Evolutionary conservation across 78 protist genomes (phyloP).

Genomic region (Paratrimastix pyriformis): DNA sequence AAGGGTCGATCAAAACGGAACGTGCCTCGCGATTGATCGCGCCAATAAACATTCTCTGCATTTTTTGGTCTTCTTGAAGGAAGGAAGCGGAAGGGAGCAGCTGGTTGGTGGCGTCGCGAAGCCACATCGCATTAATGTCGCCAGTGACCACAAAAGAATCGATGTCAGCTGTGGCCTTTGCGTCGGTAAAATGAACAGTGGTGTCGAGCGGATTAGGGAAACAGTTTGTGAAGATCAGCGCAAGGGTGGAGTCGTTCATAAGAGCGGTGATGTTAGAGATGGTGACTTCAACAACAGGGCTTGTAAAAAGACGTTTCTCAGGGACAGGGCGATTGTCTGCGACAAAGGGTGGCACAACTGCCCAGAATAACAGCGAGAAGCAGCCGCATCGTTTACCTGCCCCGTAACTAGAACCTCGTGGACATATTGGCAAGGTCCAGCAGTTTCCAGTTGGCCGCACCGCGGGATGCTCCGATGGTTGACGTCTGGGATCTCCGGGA

Average conservation of each 20-base stretch:
- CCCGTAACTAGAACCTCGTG: too few species aligned
- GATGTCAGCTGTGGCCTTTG: not conserved
- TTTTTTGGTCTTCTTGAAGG: not conserved
- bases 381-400: too few species aligned
- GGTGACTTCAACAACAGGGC: not conserved
- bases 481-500: too few species aligned
- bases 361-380: too few species aligned
- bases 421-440: too few species aligned
- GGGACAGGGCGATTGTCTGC: too few species aligned
- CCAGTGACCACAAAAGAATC: slow-evolving; percentile 22
- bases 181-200: slow-evolving; percentile 13
- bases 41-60: slow-evolving; percentile 17
- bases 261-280: not conserved
- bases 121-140: slow-evolving; percentile 57
- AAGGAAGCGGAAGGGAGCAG: slow-evolving; percentile 21
- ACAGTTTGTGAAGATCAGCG: slow-evolving; percentile 7
- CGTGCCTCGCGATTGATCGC: slow-evolving; percentile 21
- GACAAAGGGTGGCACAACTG: too few species aligned
- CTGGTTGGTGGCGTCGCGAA: slow-evolving; percentile 45
- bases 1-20: slow-evolving; percentile 23
- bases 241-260: slow-evolving; percentile 22
- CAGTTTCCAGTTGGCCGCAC: too few species aligned
- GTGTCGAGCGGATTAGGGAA: slow-evolving; percentile 48
- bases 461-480: too few species aligned
- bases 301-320: not conserved